Percentiles rank a stretch among this genome's conserved stretches.
Conservation (phyloP, 805 yeast genomes). For the Wickerhamiella bombiphila region DNA sequence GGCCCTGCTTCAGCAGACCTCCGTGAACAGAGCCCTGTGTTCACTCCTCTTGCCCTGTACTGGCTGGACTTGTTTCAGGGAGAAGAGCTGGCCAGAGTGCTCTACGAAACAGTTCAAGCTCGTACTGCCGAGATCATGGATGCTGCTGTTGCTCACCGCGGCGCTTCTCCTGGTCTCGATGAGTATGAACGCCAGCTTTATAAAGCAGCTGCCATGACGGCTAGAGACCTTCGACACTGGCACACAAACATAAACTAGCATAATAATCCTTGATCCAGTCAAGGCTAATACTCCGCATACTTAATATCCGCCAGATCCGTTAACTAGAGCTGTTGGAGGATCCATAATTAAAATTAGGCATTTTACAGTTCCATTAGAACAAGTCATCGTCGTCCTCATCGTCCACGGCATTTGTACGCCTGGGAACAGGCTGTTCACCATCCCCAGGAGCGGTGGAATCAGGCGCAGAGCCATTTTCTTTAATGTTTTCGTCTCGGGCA, state of each 20-base stretch:
- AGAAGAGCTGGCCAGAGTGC: constrained; percentile 39
- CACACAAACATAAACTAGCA: constrained; percentile 8
- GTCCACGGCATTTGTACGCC: too few relatives aligned
- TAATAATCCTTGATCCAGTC: neutral
- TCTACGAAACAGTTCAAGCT: constrained; percentile 37
- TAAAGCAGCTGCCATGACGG: constrained; percentile 17
- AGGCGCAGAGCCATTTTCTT: too few relatives aligned
- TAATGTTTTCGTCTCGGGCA: constrained; percentile 13
- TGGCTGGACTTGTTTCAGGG: constrained; percentile 69
- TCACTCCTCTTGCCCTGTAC: constrained; percentile 51
- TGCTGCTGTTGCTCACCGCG: constrained; percentile 40
- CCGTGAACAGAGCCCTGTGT: constrained; percentile 50
- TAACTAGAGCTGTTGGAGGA: too few relatives aligned
- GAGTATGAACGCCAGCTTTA: constrained; percentile 18
- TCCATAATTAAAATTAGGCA: neutral
- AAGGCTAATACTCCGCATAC: too few relatives aligned
- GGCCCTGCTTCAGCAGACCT: constrained; percentile 53
- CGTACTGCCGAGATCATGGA: constrained; percentile 63
- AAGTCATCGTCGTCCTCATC: constrained; percentile 19
- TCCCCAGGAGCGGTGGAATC: constrained; percentile 17
- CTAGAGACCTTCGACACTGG: constrained; percentile 33
- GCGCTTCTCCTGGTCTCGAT: constrained; percentile 33
- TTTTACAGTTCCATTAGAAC: constrained; percentile 4
- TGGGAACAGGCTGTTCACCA: too few relatives aligned
- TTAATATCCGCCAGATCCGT: too few relatives aligned